Evolutionary conservation across 1,139 yeast genomes (phyloP), one percentile per base, ranked within the genome.

Genomic region (Suhomyces guaymorum): DNA sequence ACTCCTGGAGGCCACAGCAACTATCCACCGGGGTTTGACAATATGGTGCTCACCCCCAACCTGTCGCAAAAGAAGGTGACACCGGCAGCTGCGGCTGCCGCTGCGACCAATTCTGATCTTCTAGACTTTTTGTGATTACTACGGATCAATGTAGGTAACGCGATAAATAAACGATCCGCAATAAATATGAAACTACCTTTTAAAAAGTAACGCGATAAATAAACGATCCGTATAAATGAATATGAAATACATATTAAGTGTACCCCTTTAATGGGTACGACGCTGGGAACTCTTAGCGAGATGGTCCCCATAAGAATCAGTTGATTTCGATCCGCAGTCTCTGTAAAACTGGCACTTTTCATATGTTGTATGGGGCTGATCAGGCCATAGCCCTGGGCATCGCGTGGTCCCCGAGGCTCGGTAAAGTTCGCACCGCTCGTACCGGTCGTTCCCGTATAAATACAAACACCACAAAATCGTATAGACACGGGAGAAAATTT

Each of bases 21-120:
- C 21, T 50, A 49, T 32, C 68, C 68, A 2, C 69, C 69, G 1
- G 68, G 68, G 1, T 63, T 60, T 41, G 46, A 54, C 38, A 32
- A 49, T 11, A 30, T 39, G 14, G 28, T 46, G 14, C 38, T 49
- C 31, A 43, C 46, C n/a, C 49, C 51, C 6, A 17, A 28, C 28
- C 21, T 19, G n/a, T n/a, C 18, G 15, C 18, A 22, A 13, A 11
- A 11, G 26, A 26, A 18, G n/a, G 5, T 6, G 13, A 7, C 18
- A 14, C 24, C 21, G 7, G 15, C 21, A 18, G n/a, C 7, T 24
- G 15, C 33, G 16, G 18, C 15, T 10, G 17, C 11, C 24, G 24
- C 16, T 8, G n/a, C 24, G 10, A 7, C 33, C 17, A 26, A 26
- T 26, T 15, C 25, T 4, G 33, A 37, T 15, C 22, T 34, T n/a